A percentile compares a stretch with the other conserved stretches of the same genome.
These are phyloP conservation scores for Grosmannia serpens DNA, from an alignment of 2,329 filamentous ascomycete species.

Conservation along the genomic window DNA sequence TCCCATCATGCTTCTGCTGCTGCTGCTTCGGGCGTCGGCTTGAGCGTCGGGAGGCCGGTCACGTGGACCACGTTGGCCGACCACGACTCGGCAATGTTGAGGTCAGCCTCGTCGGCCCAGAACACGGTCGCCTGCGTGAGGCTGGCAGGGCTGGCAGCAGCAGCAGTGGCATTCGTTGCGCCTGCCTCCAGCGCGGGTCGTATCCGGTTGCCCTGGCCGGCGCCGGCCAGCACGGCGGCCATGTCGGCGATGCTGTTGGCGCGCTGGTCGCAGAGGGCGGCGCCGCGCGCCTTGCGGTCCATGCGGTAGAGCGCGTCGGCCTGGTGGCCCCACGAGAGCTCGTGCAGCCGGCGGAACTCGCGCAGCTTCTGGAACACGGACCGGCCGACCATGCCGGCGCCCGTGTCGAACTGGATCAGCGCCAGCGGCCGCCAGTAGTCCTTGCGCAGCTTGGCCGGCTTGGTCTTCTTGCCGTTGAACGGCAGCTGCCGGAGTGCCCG, in stretches of 20 bases:
- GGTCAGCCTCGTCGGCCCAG: constrained; percentile 39
- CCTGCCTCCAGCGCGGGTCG: constrained; percentile 3
- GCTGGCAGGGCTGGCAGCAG: not conserved
- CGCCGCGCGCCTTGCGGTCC: constrained; percentile 33
- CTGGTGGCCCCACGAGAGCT: constrained; percentile 43
- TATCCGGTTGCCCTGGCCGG: constrained; percentile 40
- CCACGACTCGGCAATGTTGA: constrained; percentile 36
- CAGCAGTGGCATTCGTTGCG: not conserved
- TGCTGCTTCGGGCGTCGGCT: constrained; percentile 3
- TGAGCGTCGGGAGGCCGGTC: constrained; percentile 22
- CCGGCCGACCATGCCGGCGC: constrained; percentile 41
- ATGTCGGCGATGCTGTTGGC: constrained; percentile 53
- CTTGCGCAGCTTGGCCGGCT: constrained; percentile 50
- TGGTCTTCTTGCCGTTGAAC: constrained; percentile 57
- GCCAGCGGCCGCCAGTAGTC: constrained; percentile 56
- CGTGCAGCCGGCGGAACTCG: constrained; percentile 52
- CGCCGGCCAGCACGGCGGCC: constrained; percentile 42
- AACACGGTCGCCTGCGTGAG: constrained; percentile 30
- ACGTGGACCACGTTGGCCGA: constrained; percentile 41
- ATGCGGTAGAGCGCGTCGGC: constrained; percentile 29
- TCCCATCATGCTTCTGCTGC: not conserved
- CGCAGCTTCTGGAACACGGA: constrained; percentile 52
- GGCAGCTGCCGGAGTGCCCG: constrained; percentile 29
- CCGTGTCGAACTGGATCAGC: constrained; percentile 43
- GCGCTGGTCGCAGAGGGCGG: constrained; percentile 46